phyloP scores from a whole-genome alignment of 1,284 basidiomycete species.

The Ustilago xerochloae region DNA sequence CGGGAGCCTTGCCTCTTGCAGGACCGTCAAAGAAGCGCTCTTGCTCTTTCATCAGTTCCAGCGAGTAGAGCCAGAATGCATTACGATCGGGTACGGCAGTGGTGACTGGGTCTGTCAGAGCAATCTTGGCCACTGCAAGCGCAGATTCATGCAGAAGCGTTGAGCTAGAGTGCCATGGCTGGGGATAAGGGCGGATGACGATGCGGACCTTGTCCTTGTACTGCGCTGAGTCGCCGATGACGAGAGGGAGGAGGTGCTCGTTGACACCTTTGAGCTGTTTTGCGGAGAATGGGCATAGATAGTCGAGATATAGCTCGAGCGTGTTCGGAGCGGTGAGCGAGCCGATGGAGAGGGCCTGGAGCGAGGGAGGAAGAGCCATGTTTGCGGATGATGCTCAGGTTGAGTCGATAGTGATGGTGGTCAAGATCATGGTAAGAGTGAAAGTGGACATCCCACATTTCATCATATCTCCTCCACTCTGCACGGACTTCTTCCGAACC shows the following conservation, averaged over 20 bases:
- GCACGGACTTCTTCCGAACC: conserved; percentile 13
- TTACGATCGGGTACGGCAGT: conserved; percentile 36
- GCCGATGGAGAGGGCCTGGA: conserved; percentile 81
- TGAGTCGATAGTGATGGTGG: neutral
- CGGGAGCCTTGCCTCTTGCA: conserved; percentile 76
- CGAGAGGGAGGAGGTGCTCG: conserved; percentile 67
- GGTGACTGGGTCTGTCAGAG: conserved; percentile 26
- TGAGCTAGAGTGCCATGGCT: conserved; percentile 73
- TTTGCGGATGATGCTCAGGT: neutral
- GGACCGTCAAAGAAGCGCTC: conserved; percentile 82
- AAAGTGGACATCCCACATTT: neutral
- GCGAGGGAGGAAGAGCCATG: conserved; percentile 86
- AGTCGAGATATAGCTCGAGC: conserved; percentile 77
- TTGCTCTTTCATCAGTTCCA: conserved; percentile 80
- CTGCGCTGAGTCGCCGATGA: conserved; percentile 52
- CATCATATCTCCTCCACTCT: conserved; percentile 8
- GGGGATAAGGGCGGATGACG: conserved; percentile 83
- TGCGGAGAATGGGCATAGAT: conserved; percentile 74
- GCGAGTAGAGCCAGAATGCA: conserved; percentile 63
- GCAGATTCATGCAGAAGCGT: conserved; percentile 83
- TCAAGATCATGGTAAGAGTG: neutral
- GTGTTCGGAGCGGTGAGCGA: conserved; percentile 78
- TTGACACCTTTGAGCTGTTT: conserved; percentile 69
- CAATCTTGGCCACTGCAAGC: conserved; percentile 77
- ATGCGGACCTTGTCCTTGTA: conserved; percentile 83